Evolutionary conservation across 1,284 basidiomycete genomes (phyloP).

Genomic region (Fereydounia khargensis): DNA sequence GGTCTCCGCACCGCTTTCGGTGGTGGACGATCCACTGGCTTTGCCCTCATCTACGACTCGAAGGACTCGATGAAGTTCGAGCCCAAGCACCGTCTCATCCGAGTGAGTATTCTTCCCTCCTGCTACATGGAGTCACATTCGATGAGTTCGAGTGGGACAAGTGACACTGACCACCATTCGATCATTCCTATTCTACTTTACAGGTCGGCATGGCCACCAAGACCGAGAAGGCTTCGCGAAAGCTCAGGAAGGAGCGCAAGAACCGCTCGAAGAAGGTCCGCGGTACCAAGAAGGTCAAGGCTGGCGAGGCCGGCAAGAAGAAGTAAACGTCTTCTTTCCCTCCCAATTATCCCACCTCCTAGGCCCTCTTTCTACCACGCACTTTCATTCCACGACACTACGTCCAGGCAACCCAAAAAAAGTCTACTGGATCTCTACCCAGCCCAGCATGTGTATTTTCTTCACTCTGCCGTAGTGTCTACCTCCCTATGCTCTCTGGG

Average conservation of each 20-base stretch:
- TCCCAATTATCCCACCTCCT: not conserved
- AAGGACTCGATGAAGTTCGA: constrained; percentile 90
- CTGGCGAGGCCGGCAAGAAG: constrained; percentile 46
- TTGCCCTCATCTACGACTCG: constrained; percentile 96
- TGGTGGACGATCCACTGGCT: constrained; percentile 93
- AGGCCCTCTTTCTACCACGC: not conserved
- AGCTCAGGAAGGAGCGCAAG: constrained; percentile 99
- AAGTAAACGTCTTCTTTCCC: constrained; percentile 29
- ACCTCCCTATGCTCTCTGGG: too few relatives aligned
- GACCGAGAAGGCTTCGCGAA: constrained; percentile 88
- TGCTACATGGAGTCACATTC: not conserved
- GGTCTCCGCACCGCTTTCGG: constrained; percentile 84
- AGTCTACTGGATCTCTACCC: too few relatives aligned
- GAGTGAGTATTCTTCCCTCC: constrained; percentile 65
- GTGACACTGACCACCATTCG: too few relatives aligned
- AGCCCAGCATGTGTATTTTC: too few relatives aligned
- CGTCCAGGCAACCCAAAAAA: too few relatives aligned
- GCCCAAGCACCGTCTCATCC: constrained; percentile 90
- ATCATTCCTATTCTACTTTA: too few relatives aligned
- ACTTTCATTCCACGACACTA: too few relatives aligned
- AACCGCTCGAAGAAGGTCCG: constrained; percentile 95
- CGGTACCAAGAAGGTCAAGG: constrained; percentile 62
- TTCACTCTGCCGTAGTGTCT: too few relatives aligned
- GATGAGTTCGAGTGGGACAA: not conserved
- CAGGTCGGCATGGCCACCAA: constrained; percentile 81